Percentiles rank a stretch among this genome's conserved stretches.
These are phyloP conservation scores for Syzygium aqueum DNA, from an alignment of 345 rosid genomes.

Conservation along the genomic window DNA sequence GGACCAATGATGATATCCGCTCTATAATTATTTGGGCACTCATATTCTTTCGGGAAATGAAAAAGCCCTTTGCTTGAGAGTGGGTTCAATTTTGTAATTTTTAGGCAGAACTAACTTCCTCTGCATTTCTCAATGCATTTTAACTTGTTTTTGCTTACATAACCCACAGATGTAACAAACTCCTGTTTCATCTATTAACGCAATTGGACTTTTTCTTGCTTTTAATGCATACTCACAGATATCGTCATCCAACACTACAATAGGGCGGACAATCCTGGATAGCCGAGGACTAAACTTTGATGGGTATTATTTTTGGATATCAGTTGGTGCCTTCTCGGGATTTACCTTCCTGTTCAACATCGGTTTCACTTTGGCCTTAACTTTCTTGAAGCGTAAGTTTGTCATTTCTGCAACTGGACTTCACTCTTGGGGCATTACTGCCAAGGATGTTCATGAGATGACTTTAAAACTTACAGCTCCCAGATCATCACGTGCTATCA, in stretches of 20 bases:
- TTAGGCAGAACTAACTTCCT: not conserved
- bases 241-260: conserved; percentile 24
- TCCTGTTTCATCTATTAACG: conserved; percentile 1
- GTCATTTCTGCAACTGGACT: not conserved
- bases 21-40: not conserved
- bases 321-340: conserved; percentile 49
- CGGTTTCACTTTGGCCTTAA: conserved; percentile 55
- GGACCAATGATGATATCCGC: not conserved
- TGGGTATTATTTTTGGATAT: conserved; percentile 49
- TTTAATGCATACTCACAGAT: conserved; percentile 12
- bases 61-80: not conserved
- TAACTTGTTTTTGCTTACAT: not conserved
- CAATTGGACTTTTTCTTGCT: not conserved
- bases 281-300: conserved; percentile 54
- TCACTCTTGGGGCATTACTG: not conserved
- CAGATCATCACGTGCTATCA: conserved; percentile 48
- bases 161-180: not conserved
- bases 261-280: conserved; percentile 41
- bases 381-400: conserved; percentile 55
- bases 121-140: not conserved
- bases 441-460: not conserved
- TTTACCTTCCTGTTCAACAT: conserved; percentile 47
- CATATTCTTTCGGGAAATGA: not conserved
- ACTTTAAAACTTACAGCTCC: conserved; percentile 43
- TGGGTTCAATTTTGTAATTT: not conserved